Conservation (phyloP, 2,329 filamentous ascomycete genomes). For the Thermothelomyces thermophilus region DNA sequence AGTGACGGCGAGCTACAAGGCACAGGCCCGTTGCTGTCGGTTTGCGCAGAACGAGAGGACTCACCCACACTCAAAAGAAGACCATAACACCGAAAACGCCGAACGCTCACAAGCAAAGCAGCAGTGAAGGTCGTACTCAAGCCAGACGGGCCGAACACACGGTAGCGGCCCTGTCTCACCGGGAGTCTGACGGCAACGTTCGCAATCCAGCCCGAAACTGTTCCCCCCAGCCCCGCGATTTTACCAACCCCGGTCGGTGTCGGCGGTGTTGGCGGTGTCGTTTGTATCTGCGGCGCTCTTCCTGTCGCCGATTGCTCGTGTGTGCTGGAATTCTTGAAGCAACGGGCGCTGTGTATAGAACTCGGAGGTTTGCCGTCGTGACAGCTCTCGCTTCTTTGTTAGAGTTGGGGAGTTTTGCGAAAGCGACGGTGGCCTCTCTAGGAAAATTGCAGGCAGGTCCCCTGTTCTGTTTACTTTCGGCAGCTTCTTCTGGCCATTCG, state of each 20-base stretch:
- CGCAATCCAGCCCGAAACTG: background rate
- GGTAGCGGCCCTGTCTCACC: background rate
- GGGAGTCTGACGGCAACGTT: background rate
- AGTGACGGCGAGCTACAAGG: too few species aligned
- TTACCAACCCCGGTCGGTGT: too few species aligned
- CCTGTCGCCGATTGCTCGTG: too few species aligned
- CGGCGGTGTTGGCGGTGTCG: background rate
- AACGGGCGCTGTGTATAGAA: background rate
- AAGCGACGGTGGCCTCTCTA: constrained; percentile 16
- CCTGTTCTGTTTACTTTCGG: constrained; percentile 25
- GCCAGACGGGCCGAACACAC: constrained; percentile 1
- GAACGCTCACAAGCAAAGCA: constrained; percentile 14
- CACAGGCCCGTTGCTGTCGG: background rate
- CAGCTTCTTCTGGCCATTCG: constrained; percentile 10
- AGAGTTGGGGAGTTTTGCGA: constrained; percentile 10
- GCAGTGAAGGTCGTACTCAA: constrained; percentile 6
- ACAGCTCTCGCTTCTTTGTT: background rate
- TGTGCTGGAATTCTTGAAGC: too few species aligned
- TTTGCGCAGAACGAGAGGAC: background rate
- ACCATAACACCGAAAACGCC: constrained; percentile 18
- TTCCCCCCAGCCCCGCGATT: constrained; percentile 13
- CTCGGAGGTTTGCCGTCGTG: background rate
- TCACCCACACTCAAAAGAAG: constrained; percentile 8
- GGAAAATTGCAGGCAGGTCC: constrained; percentile 18
- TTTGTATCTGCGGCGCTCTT: background rate